Conservation (phyloP, 495 filamentous ascomycete species). For the Cairneyella variabilis region DNA sequence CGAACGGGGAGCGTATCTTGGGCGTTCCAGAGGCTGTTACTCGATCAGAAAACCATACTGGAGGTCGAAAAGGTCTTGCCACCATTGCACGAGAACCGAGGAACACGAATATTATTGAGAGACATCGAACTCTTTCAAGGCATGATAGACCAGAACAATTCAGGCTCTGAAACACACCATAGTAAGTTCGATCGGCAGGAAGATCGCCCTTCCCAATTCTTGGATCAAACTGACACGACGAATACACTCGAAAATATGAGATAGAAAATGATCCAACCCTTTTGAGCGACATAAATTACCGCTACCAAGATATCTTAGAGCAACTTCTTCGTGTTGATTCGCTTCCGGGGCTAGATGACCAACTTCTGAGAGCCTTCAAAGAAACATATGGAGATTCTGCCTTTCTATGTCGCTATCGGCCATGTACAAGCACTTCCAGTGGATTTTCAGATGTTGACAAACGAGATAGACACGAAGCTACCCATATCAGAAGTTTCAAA, state of each 20-base stretch:
- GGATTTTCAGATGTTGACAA: neutral
- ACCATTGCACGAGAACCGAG: no score
- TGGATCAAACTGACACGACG: neutral
- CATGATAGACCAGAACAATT: no score
- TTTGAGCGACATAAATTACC: conserved; percentile 6
- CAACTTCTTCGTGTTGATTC: neutral
- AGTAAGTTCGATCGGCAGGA: no score
- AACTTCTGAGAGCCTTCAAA: conserved; percentile 1
- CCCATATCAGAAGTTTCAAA: neutral
- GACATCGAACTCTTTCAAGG: no score
- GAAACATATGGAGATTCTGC: conserved; percentile 3
- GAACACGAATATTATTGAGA: no score
- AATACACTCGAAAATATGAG: neutral
- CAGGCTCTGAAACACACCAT: no score
- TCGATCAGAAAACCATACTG: no score
- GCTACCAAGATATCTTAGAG: neutral
- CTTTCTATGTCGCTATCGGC: conserved; percentile 9
- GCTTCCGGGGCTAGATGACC: neutral
- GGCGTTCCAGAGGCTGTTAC: neutral
- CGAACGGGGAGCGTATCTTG: conserved; percentile 2
- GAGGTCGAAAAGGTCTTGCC: neutral
- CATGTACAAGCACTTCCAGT: conserved; percentile 1
- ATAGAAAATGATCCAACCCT: conserved; percentile 5
- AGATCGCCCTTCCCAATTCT: no score
- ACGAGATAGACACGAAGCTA: conserved; percentile 2